phyloP scores from a whole-genome alignment of 495 filamentous ascomycete genomes.

The Hypoxylon trugodes region DNA sequence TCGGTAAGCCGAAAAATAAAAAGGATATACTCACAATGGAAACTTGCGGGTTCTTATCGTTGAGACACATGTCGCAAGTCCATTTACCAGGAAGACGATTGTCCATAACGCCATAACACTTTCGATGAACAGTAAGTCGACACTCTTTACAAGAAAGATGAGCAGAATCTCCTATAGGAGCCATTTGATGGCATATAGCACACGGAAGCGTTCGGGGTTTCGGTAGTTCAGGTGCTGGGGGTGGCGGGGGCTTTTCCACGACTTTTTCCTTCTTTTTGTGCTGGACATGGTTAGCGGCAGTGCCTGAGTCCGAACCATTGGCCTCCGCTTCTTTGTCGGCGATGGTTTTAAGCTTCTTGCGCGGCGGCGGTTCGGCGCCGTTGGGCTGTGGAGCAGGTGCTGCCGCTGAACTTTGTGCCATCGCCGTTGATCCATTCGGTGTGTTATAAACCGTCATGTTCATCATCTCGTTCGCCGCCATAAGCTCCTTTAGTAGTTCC shows the following conservation, averaged over 20 bases:
- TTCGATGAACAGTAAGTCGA: slow-evolving; percentile 89
- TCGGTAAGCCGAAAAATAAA: not conserved
- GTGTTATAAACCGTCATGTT: slow-evolving; percentile 52
- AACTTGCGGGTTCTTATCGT: slow-evolving; percentile 86
- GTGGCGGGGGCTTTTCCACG: slow-evolving; percentile 53
- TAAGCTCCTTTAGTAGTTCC: slow-evolving; percentile 84
- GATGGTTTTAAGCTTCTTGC: slow-evolving; percentile 64
- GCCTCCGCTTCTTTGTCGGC: slow-evolving; percentile 45
- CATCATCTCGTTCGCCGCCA: slow-evolving; percentile 59
- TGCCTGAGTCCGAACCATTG: slow-evolving; percentile 36
- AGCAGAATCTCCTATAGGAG: slow-evolving; percentile 71
- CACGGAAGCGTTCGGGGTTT: slow-evolving; percentile 82
- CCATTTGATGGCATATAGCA: slow-evolving; percentile 80
- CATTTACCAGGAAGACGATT: slow-evolving; percentile 79
- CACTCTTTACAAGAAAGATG: slow-evolving; percentile 83
- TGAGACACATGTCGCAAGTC: slow-evolving; percentile 94
- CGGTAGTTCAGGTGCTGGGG: slow-evolving; percentile 72
- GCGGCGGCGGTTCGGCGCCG: slow-evolving; percentile 48
- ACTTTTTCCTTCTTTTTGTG: slow-evolving; percentile 76
- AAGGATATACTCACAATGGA: slow-evolving; percentile 71
- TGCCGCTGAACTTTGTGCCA: slow-evolving; percentile 30
- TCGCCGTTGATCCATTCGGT: slow-evolving; percentile 55
- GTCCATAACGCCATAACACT: slow-evolving; percentile 86
- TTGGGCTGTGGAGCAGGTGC: slow-evolving; percentile 13
- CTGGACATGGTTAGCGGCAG: slow-evolving; percentile 41